A percentile compares a stretch with the other conserved stretches of the same genome.
These are phyloP conservation scores for Neurospora sp. DNA, from an alignment of 495 filamentous ascomycete genomes.

Conservation along the genomic window DNA sequence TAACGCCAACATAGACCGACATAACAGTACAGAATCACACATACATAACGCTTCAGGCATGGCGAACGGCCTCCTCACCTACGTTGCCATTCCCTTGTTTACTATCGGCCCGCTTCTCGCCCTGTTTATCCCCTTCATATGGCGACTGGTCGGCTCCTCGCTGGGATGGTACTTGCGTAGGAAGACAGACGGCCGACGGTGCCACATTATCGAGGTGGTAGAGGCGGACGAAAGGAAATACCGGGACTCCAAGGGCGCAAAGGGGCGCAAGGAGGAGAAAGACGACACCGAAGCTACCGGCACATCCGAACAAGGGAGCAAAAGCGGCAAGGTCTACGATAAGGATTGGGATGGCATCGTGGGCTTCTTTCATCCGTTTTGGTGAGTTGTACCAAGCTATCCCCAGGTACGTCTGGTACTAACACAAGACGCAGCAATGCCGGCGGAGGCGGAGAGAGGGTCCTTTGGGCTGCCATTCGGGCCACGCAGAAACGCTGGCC, in stretches of 20 bases:
- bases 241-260: constrained; percentile 20
- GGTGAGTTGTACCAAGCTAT: constrained; percentile 37
- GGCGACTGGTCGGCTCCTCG: constrained; percentile 30
- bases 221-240: constrained; percentile 50
- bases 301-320: constrained; percentile 21
- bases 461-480: constrained; percentile 90
- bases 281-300: constrained; percentile 43
- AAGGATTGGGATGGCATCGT: constrained; percentile 71
- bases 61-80: constrained; percentile 6
- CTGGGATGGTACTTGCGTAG: constrained; percentile 58
- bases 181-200: constrained; percentile 53
- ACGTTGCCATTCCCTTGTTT: constrained; percentile 10
- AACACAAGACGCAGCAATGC: constrained; percentile 56
- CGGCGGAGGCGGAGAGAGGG: constrained; percentile 89
- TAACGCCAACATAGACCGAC: neutral
- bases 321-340: constrained; percentile 31
- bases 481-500: constrained; percentile 88
- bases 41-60: neutral
- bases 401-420: neutral
- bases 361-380: constrained; percentile 97
- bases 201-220: constrained; percentile 50
- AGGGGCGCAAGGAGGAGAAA: constrained; percentile 23
- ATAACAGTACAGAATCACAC: neutral
- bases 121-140: constrained; percentile 23
- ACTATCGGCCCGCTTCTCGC: constrained; percentile 19